A percentile compares a stretch with the other conserved stretches of the same genome.
These are phyloP conservation scores for Ophiostoma tasmaniense DNA, from an alignment of 2,329 filamentous ascomycete genomes.

Conservation along the genomic window DNA sequence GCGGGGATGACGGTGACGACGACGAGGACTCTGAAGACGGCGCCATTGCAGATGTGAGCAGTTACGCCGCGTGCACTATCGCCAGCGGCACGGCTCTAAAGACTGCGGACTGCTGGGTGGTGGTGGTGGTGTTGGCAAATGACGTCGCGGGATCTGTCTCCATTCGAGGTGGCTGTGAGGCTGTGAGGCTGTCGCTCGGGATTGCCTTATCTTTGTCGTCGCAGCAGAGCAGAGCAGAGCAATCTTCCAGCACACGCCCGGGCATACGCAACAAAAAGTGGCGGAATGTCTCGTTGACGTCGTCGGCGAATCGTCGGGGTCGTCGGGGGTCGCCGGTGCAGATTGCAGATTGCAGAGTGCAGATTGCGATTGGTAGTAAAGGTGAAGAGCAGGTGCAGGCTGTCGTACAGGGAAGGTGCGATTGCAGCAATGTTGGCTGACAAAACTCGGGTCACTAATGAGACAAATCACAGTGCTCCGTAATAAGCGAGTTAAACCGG, in stretches of 20 bases:
- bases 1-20: background rate
- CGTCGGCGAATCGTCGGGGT: background rate
- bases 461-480: background rate
- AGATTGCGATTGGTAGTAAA: background rate
- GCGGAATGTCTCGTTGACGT: background rate
- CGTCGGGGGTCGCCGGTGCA: background rate
- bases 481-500: background rate
- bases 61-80: background rate
- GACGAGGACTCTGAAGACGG: background rate
- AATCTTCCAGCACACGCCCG: constrained; percentile 14
- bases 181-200: background rate
- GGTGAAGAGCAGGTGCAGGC: background rate
- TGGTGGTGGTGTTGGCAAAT: background rate
- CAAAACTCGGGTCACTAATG: background rate
- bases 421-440: background rate
- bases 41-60: background rate
- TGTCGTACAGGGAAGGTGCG: background rate
- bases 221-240: constrained; percentile 4
- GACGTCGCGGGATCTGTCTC: background rate
- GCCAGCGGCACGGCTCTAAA: background rate
- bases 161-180: background rate
- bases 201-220: background rate
- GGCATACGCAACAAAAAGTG: constrained; percentile 3
- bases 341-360: background rate
- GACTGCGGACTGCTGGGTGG: background rate